phyloP scores from a whole-genome alignment of 345 rosid species.

The Arabidopsis arenosa region DNA sequence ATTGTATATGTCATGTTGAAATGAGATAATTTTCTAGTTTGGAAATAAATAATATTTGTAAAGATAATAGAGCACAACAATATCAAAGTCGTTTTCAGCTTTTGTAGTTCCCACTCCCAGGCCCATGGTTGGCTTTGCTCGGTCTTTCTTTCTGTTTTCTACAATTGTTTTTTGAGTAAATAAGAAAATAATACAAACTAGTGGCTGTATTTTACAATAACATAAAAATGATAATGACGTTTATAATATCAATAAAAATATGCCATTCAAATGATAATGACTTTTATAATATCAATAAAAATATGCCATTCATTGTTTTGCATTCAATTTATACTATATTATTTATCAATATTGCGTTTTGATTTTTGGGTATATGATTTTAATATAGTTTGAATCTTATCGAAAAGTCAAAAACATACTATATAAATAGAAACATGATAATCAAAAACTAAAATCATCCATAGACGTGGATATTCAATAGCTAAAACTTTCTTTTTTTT shows the following conservation, averaged over 20 bases:
- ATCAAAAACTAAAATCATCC: background rate
- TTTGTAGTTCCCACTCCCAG: slow-evolving; percentile 46
- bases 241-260: slow-evolving; percentile 7
- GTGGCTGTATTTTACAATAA: background rate
- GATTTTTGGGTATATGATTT: background rate
- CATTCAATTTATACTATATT: background rate
- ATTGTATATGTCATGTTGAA: slow-evolving; percentile 4
- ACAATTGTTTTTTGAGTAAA: slow-evolving; percentile 23
- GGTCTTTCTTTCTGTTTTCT: slow-evolving; percentile 13
- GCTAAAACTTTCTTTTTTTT: too few species aligned
- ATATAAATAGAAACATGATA: background rate
- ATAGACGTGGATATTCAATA: background rate
- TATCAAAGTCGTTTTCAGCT: slow-evolving; percentile 44
- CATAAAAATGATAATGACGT: background rate
- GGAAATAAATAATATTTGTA: background rate
- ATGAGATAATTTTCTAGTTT: background rate
- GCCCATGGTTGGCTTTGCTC: slow-evolving; percentile 35
- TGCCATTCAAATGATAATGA: background rate
- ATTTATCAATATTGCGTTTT: background rate
- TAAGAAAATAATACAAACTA: slow-evolving; percentile 20
- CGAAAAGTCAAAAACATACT: slow-evolving; percentile 8
- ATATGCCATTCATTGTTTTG: slow-evolving; percentile 13
- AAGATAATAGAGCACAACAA: slow-evolving; percentile 27
- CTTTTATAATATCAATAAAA: background rate
- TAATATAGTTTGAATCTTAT: slow-evolving; percentile 19